A percentile compares a stretch with the other conserved stretches of the same genome.
These are phyloP conservation scores for Emergomyces orientalis DNA, from an alignment of 2,329 filamentous ascomycete species.

Conservation along the genomic window DNA sequence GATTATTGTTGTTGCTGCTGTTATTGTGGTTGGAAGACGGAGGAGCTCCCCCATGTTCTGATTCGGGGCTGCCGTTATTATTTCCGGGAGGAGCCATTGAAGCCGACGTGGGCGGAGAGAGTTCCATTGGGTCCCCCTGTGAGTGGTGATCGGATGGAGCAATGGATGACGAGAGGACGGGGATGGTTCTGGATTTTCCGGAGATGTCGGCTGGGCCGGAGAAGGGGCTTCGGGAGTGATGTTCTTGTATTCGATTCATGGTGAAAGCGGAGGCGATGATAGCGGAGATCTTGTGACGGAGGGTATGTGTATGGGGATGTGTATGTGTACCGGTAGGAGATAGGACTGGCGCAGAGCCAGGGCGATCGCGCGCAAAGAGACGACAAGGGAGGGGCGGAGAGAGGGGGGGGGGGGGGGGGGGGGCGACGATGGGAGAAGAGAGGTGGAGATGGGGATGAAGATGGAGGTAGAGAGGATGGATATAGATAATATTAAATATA, in stretches of 20 bases:
- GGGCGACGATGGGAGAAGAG: neutral
- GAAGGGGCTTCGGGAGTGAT: slow-evolving; percentile 39
- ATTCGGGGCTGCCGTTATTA: slow-evolving; percentile 36
- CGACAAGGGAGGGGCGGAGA: neutral
- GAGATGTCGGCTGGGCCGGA: slow-evolving; percentile 32
- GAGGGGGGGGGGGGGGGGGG: neutral
- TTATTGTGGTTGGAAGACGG: slow-evolving; percentile 18
- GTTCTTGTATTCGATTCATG: slow-evolving; percentile 36
- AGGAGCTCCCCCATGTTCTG: slow-evolving; percentile 33
- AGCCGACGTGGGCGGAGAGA: slow-evolving; percentile 40
- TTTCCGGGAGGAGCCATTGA: slow-evolving; percentile 43
- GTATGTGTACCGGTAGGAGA: neutral
- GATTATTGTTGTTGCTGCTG: slow-evolving; percentile 10
- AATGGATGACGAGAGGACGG: slow-evolving; percentile 43
- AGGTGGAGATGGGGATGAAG: neutral
- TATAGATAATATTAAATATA: neutral
- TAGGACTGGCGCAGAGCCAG: neutral
- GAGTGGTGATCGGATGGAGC: slow-evolving; percentile 35
- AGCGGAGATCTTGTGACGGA: slow-evolving; percentile 1
- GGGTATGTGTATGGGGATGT: neutral
- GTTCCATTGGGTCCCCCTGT: slow-evolving; percentile 47
- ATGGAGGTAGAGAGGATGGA: neutral
- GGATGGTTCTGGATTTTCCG: slow-evolving; percentile 43
- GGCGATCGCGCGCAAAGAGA: neutral
- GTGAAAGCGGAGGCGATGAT: slow-evolving; percentile 13